phyloP scores from a whole-genome alignment of 805 yeast genomes.

The Blastobotrys peoriensis region DNA sequence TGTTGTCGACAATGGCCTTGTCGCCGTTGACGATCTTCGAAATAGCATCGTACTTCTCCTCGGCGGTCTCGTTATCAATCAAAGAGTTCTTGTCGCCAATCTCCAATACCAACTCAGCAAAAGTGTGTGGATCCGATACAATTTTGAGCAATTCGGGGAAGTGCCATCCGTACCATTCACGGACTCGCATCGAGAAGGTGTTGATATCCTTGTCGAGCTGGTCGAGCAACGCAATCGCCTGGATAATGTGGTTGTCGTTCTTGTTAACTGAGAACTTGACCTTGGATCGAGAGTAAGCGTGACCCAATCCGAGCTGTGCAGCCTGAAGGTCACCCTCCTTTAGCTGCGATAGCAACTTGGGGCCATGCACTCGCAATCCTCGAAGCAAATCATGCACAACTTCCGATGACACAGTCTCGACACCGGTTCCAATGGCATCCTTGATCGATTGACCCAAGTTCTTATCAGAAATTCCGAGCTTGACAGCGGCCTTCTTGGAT shows the following conservation, averaged over 20 bases:
- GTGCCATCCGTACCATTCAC: slow-evolving; percentile 99
- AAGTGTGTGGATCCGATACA: slow-evolving; percentile 81
- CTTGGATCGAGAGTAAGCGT: slow-evolving; percentile 97
- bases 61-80: slow-evolving; percentile 43
- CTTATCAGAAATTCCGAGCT: slow-evolving; percentile 89
- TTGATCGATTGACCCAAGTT: slow-evolving; percentile 95
- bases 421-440: slow-evolving; percentile 69
- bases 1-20: slow-evolving; percentile 84
- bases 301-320: slow-evolving; percentile 98
- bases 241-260: slow-evolving; percentile 98
- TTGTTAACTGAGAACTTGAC: slow-evolving; percentile 98
- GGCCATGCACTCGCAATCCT: slow-evolving; percentile 89
- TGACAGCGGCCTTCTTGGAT: slow-evolving; percentile 57
- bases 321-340: slow-evolving; percentile 94
- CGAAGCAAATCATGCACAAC: slow-evolving; percentile 91
- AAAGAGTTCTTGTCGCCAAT: slow-evolving; percentile 84
- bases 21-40: slow-evolving; percentile 89
- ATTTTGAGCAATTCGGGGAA: slow-evolving; percentile 94
- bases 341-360: slow-evolving; percentile 81
- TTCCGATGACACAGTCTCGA: slow-evolving; percentile 87
- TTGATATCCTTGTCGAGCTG: slow-evolving; percentile 97
- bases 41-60: slow-evolving; percentile 63
- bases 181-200: slow-evolving; percentile 94
- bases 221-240: slow-evolving; percentile 95
- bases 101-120: slow-evolving; percentile 73